phyloP scores from a whole-genome alignment of 2,329 filamentous ascomycete species.

The Penicillium sp. region DNA sequence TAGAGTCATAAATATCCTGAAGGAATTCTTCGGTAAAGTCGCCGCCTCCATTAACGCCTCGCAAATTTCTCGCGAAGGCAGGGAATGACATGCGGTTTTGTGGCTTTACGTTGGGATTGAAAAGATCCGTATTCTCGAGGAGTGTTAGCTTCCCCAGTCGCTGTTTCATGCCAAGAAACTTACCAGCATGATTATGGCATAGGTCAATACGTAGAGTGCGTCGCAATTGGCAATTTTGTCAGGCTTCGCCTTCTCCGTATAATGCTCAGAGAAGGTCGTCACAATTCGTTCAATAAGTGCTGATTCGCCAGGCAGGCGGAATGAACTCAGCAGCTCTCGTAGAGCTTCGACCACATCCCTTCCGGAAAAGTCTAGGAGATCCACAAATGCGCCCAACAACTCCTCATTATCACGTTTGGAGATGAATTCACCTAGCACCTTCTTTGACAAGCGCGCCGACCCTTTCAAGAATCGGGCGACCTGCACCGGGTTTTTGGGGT shows the following conservation, averaged over 20 bases:
- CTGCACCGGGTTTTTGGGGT: constrained; percentile 68
- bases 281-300: constrained; percentile 91
- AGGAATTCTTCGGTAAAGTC: constrained; percentile 84
- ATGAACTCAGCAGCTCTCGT: constrained; percentile 80
- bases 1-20: constrained; percentile 82
- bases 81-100: constrained; percentile 78
- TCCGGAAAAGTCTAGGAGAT: constrained; percentile 80
- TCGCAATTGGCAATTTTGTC: constrained; percentile 81
- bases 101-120: constrained; percentile 79
- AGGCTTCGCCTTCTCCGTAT: constrained; percentile 67
- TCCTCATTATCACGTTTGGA: constrained; percentile 85
- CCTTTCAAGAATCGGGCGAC: constrained; percentile 86
- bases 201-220: constrained; percentile 83
- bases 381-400: constrained; percentile 80
- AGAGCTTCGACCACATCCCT: constrained; percentile 90
- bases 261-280: constrained; percentile 81
- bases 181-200: constrained; percentile 87
- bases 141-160: neutral
- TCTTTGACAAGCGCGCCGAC: constrained; percentile 86
- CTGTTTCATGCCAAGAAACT: neutral
- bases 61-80: constrained; percentile 84
- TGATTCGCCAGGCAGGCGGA: constrained; percentile 90
- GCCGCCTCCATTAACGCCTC: constrained; percentile 80
- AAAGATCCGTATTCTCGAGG: constrained; percentile 77
- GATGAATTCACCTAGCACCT: constrained; percentile 84